A percentile compares a stretch with the other conserved stretches of the same genome.
Evolutionary conservation across 225 moss, liverwort and hornwort genomes (phyloP).

Genomic region (Pseudoscleropodium purum): DNA sequence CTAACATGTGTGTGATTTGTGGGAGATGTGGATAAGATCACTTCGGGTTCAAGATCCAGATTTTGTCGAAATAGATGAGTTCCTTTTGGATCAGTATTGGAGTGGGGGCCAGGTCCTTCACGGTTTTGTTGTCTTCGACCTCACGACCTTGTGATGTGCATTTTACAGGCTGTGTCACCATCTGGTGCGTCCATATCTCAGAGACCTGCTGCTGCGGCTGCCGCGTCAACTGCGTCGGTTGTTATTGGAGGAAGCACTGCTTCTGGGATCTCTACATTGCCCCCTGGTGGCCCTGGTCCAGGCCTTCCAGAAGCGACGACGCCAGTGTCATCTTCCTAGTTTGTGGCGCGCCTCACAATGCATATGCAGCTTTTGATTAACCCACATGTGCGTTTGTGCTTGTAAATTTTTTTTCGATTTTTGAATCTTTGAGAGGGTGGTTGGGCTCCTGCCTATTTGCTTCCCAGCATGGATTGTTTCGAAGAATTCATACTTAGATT

Average conservation of each 20-base stretch:
- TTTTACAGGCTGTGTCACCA: neutral
- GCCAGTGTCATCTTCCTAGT: conserved; percentile 18
- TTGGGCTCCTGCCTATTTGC: neutral
- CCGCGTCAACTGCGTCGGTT: neutral
- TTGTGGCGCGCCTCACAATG: neutral
- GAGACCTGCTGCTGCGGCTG: neutral
- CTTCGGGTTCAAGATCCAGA: neutral
- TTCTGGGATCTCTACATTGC: neutral
- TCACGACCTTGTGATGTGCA: neutral
- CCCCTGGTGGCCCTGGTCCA: neutral
- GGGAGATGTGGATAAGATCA: neutral
- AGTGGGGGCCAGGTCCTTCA: neutral
- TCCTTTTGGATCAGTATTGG: neutral
- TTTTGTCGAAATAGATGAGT: neutral
- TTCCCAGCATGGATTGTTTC: conserved; percentile 1
- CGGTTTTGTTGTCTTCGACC: neutral
- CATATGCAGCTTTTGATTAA: neutral
- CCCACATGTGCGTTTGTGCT: neutral
- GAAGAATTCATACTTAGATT: neutral
- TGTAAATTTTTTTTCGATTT: neutral
- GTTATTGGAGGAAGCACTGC: neutral
- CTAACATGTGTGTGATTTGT: neutral
- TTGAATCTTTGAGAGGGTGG: neutral
- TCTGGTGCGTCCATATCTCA: neutral
- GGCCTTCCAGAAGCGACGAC: conserved; percentile 7